Base-by-base conservation (phyloP, 805 yeast species). In the Lachancea meyersii region DNA sequence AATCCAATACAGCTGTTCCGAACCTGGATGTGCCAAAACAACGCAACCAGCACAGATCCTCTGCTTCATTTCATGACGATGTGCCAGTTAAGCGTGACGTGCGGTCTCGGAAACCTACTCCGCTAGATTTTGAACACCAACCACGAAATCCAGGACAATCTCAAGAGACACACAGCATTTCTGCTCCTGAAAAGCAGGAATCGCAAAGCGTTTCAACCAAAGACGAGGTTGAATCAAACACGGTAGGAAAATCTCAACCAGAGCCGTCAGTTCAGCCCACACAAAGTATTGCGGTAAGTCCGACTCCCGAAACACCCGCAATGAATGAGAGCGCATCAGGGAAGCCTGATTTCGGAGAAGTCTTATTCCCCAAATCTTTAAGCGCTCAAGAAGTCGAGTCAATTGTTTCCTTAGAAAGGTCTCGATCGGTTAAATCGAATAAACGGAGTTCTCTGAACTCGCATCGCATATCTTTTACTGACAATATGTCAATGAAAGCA, bases 371-470 rank as follows among this genome's bases (percentile, higher is more conserved):
- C 0, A 83, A 80, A 55, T 74, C 78, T 2, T 65, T 85, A 24
- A 80, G 73, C 44, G 69, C 75, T 0, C 76, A 73, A 40, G 94
- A 85, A 54, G 84, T 85, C 9, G 85, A 81, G 49, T 79, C 85
- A 35, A 85, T 85, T 44, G 81, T 82, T 2, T 73, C 82, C 6
- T 56, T 85, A 34, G 94, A 85, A 58, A 70, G 89, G 46, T 75
- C 83, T 6, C 72, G 75, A 54, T 80, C 87, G 0, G 68, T 81
- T 0, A 73, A 67, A 53, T 77, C 83, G 1, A 47, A 51, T 56
- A 51, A 52, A 42, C 38, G 65, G 32, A 58, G 55, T 43, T 61
- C 68, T 1, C 45, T 57, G 23, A 46, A 50, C n/a, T 64, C 68
- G 5, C 53, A 50, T 43, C 52, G 54, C 45, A 52, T 53, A 14